A percentile compares a stretch with the other conserved stretches of the same genome.
Conservation (phyloP, 2,329 filamentous ascomycete species). For the Alternaria consortialis region DNA sequence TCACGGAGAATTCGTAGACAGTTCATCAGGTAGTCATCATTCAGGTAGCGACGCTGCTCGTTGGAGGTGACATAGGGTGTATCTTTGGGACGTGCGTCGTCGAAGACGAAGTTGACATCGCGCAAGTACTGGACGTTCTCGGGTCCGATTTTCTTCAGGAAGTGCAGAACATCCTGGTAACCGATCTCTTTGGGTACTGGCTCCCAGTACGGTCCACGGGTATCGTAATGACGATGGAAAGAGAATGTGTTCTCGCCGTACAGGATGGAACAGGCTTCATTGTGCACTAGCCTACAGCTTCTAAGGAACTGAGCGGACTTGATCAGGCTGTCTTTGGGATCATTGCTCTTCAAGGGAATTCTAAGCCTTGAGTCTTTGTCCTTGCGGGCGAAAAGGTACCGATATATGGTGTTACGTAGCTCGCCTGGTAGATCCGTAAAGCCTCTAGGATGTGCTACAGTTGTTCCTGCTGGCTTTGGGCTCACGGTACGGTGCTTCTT, state of each 20-base stretch:
- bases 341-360: conserved; percentile 35
- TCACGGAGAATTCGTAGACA: conserved; percentile 56
- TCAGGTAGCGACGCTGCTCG: conserved; percentile 59
- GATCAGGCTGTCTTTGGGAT: conserved; percentile 41
- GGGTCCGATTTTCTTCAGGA: conserved; percentile 59
- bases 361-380: conserved; percentile 42
- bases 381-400: conserved; percentile 51
- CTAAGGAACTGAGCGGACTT: conserved; percentile 57
- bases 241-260: conserved; percentile 61
- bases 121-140: conserved; percentile 58
- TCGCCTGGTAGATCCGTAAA: conserved; percentile 51
- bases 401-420: conserved; percentile 60
- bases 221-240: conserved; percentile 52
- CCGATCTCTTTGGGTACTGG: conserved; percentile 57
- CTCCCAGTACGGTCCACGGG: conserved; percentile 54
- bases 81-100: conserved; percentile 56
- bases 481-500: conserved; percentile 15
- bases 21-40: conserved; percentile 58
- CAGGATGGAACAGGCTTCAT: conserved; percentile 58
- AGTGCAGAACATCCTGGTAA: conserved; percentile 56
- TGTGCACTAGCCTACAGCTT: conserved; percentile 56
- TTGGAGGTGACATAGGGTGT: conserved; percentile 50
- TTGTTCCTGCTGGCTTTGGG: background rate
- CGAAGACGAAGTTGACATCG: conserved; percentile 55
- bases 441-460: conserved; percentile 13